Conservation (phyloP, 148 eudicot genomes). For the Suaeda aralocaspica region DNA sequence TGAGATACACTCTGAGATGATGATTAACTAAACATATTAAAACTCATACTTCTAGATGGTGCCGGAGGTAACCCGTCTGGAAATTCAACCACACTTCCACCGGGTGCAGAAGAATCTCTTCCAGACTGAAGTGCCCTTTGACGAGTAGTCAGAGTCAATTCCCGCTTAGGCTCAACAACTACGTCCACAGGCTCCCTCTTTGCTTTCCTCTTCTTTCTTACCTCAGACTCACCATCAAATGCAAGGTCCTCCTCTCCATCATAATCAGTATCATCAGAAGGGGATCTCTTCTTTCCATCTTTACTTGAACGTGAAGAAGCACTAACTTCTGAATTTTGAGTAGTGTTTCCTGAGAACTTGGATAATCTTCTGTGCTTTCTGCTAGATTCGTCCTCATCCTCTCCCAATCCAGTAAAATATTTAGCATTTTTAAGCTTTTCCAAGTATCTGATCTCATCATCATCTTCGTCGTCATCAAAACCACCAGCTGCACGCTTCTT, state of each 20-base stretch:
- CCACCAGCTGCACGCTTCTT: conserved; percentile 61
- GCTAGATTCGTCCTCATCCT: conserved; percentile 51
- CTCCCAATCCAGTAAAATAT: conserved; percentile 36
- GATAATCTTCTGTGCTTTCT: conserved; percentile 50
- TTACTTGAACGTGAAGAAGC: conserved; percentile 33
- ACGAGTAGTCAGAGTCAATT: conserved; percentile 71
- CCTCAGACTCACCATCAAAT: conserved; percentile 56
- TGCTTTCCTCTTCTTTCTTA: conserved; percentile 49
- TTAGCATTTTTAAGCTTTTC: conserved; percentile 72
- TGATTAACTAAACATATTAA: not conserved
- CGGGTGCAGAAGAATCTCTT: conserved; percentile 56
- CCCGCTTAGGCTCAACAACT: conserved; percentile 55
- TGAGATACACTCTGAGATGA: not conserved
- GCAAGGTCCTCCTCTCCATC: conserved; percentile 56
- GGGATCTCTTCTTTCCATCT: conserved; percentile 51
- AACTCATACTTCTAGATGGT: conserved; percentile 66
- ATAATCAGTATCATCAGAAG: conserved; percentile 55
- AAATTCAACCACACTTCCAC: conserved; percentile 58
- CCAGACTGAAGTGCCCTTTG: conserved; percentile 76
- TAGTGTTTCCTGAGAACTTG: conserved; percentile 40
- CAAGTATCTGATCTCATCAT: conserved; percentile 86
- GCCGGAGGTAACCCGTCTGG: conserved; percentile 90
- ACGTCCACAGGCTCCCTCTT: conserved; percentile 50
- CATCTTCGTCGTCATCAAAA: conserved; percentile 78
- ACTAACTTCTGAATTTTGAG: conserved; percentile 31